Base-by-base conservation (phyloP, 495 filamentous ascomycete species). In the Durotheca rogersii region DNA sequence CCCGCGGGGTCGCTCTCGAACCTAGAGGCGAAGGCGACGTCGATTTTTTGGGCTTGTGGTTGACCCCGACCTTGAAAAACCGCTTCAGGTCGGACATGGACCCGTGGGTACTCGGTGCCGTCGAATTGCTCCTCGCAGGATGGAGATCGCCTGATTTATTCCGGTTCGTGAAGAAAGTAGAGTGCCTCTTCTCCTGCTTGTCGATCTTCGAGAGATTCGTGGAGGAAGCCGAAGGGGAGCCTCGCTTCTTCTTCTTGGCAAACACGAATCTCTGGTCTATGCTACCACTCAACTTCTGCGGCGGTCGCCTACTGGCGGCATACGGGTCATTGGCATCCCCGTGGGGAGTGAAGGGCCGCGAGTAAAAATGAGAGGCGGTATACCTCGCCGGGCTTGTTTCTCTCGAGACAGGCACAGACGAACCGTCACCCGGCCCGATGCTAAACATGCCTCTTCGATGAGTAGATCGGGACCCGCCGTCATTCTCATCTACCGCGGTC, bases 31-130 rank as follows among this genome's bases (percentile, higher is more conserved):
- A 84, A 54, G 69, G 78, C 30, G 76, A 74, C 34, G 77, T 79
- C 9, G 78, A 72, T 29, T 85, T 79, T 66, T 88, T 94, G 43
- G 72, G 70, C 60, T 84, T 87, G 68, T 81, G 76, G 56, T 74
- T 76, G 32, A 76, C 75, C 18, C 82, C 79, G 49, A 83, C 64
- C 53, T 82, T 84, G 74, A 98, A 94, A 65, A 98, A 98, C 11
- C 94, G 78, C 68, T 95, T 97, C 48, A 98, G 67, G 46, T 97
- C 90, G 6, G 85, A 83, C 89, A 97, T 96, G 5, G 94, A 96
- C 18, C 88, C 84, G 47, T 91, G 88, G 42, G 76, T 73, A 51
- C 73, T 81, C 41, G 76, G 74, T 72, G 46, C 87, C 74, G 47
- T 83, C 55, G 34, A 77, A 54, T 53, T 60, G 68, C 68, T 55